These are phyloP conservation scores for Rhodotorula sp. DNA, from an alignment of 1,284 basidiomycete genomes.

Conservation along the genomic window DNA sequence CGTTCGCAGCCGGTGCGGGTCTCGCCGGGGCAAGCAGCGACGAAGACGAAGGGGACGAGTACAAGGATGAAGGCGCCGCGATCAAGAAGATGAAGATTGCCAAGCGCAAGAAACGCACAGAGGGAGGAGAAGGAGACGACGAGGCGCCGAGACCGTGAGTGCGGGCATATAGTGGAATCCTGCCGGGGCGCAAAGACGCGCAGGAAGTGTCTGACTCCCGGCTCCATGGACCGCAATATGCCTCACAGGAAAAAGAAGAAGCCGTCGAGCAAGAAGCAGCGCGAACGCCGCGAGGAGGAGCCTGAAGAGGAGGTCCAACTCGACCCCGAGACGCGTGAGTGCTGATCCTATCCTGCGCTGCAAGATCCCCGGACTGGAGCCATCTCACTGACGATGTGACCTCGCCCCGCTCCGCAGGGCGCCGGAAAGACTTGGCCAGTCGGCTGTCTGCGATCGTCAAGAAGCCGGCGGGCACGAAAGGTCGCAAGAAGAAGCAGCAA, in stretches of 20 bases:
- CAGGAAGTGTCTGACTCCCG: no score
- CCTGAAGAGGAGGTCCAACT: conserved; percentile 62
- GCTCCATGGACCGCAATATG: no score
- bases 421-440: conserved; percentile 28
- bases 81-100: conserved; percentile 49
- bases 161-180: neutral
- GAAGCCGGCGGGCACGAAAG: conserved; percentile 21
- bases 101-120: conserved; percentile 54
- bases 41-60: conserved; percentile 29
- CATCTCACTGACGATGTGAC: neutral
- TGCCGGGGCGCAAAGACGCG: no score
- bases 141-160: conserved; percentile 58
- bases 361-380: no score
- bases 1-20: neutral
- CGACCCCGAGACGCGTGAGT: conserved; percentile 43
- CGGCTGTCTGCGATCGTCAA: conserved; percentile 29
- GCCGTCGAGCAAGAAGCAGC: conserved; percentile 53
- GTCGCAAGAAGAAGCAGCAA: conserved; percentile 33
- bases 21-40: neutral
- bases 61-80: conserved; percentile 13
- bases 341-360: conserved; percentile 46
- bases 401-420: conserved; percentile 15
- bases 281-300: conserved; percentile 45
- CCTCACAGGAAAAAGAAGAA: conserved; percentile 62
- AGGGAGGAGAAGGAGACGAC: conserved; percentile 55